Evolutionary conservation across 345 rosid genomes (phyloP), one percentile per base, ranked within the genome.

Genomic region (Citrus glauca): DNA sequence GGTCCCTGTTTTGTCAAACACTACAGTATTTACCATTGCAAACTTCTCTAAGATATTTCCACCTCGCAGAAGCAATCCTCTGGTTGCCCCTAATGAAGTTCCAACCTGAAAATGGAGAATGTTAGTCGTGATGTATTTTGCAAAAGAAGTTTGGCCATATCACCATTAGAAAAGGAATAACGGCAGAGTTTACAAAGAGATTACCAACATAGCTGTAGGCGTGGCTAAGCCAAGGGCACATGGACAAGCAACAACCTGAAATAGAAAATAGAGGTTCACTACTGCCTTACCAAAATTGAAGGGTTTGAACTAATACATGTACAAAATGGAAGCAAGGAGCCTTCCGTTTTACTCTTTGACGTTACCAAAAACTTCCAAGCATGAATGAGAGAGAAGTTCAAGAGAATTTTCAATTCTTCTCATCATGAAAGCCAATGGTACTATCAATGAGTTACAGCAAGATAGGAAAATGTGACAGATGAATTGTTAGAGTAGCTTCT

Each of bases 141-240:
- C 57, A 53, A 45, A 35, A 14, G 38, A 81, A 27, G 82, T 48
- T 65, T 32, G 57, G 77, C 50, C 66, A 77, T 72, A 77, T 70
- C 25, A 80, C 69, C 65, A 24, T 53, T 68, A 70, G 57, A 63
- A 68, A 81, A 37, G 71, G 72, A 72, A 69, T 35, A 73, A 59
- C 2, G 8, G 71, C n/a, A 61, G 69, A 56, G 53, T 78, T 71
- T 66, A 59, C 35, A 77, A 75, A 82, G 77, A 80, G 27, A 56
- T 74, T 90, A 93, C 97, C 90, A 95, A 91, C 89, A 95, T 94
- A 67, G 99, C 99, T 53, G 99, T 95, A 69, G 99, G 99, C 53
- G 99, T 93, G 79, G 99, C 98, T 83, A 95, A 87, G 81, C 99
- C 99, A 73, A 95, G 97, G 76, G 99, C 99, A 84, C 99, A 92